phyloP scores from a whole-genome alignment of 768 basidiomycete species.

The Serendipita vermifera region DNA sequence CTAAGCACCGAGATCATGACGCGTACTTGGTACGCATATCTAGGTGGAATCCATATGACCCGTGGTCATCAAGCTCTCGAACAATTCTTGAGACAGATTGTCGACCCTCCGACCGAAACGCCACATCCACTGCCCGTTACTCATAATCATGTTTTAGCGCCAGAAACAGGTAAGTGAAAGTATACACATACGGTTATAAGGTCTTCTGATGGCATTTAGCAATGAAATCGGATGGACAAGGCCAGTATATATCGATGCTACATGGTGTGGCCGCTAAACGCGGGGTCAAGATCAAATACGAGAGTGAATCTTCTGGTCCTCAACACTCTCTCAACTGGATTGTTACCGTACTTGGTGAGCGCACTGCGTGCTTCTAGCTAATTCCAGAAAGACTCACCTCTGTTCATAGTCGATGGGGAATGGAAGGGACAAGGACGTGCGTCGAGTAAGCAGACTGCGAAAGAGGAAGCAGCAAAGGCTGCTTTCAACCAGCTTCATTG shows the following conservation, averaged over 20 bases:
- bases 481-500: conserved; percentile 19
- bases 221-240: neutral
- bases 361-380: conserved; percentile 2
- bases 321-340: neutral
- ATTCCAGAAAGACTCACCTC: neutral
- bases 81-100: neutral
- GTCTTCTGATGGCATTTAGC: neutral
- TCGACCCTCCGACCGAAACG: neutral
- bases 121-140: neutral
- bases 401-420: conserved; percentile 33
- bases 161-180: too few species aligned
- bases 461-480: conserved; percentile 24
- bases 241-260: neutral
- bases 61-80: neutral
- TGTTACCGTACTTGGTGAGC: neutral
- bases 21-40: neutral
- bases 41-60: neutral
- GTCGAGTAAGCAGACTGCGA: conserved; percentile 28
- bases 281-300: neutral
- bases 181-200: neutral
- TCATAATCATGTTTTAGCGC: neutral
- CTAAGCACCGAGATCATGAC: neutral
- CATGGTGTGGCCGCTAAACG: neutral
- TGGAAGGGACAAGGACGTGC: conserved; percentile 37
- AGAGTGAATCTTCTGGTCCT: neutral